These are phyloP conservation scores for Xylariomycetidae sp. DNA, from an alignment of 2,329 filamentous ascomycete genomes.

Conservation along the genomic window DNA sequence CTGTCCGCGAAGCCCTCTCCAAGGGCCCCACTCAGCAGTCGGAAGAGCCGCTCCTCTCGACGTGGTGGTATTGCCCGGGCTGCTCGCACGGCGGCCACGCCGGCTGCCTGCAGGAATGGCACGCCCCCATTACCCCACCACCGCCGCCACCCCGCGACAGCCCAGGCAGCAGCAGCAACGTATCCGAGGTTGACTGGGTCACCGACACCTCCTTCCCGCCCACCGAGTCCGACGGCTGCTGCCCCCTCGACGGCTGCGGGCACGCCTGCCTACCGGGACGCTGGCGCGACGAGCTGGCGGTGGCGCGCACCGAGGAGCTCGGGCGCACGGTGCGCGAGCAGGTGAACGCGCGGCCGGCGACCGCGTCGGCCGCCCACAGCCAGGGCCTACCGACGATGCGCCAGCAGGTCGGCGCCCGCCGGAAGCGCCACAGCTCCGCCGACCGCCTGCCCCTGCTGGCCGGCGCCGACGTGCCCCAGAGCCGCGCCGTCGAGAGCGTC, in stretches of 20 bases:
- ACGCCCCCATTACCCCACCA: slow-evolving; percentile 31
- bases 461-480: slow-evolving; percentile 49
- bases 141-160: no score
- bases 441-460: no score
- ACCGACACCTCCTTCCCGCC: slow-evolving; percentile 25
- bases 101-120: slow-evolving; percentile 55
- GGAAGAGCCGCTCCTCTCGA: slow-evolving; percentile 29
- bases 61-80: slow-evolving; percentile 59
- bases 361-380: slow-evolving; percentile 8
- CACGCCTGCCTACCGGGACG: slow-evolving; percentile 56
- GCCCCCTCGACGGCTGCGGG: slow-evolving; percentile 58
- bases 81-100: slow-evolving; percentile 59
- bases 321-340: slow-evolving; percentile 41
- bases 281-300: slow-evolving; percentile 44
- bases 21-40: slow-evolving; percentile 2
- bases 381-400: slow-evolving; percentile 9
- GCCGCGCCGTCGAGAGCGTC: slow-evolving; percentile 54
- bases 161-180: no score
- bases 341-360: no score
- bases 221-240: slow-evolving; percentile 49
- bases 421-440: slow-evolving; percentile 40
- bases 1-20: slow-evolving; percentile 18
- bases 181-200: slow-evolving; percentile 2
- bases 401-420: slow-evolving; percentile 12
- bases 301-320: slow-evolving; percentile 45